Evolutionary conservation across 441 rosid species (phyloP).

Genomic region (Syzygium malaccense): DNA sequence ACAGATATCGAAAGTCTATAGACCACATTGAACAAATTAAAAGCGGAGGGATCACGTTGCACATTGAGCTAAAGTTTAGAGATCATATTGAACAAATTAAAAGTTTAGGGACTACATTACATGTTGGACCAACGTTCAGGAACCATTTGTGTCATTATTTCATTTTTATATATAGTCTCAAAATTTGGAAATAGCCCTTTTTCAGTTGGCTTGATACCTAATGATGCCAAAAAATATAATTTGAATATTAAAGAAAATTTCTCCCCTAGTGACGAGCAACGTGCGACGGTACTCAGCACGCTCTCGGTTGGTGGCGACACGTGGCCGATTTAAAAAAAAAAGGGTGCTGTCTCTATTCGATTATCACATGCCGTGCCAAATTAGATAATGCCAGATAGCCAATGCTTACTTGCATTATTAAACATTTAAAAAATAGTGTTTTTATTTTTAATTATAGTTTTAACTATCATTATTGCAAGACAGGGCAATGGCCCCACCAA

Average conservation of each 20-base stretch:
- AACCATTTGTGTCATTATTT: no score
- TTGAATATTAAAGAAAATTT: background rate
- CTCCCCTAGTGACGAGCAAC: fast-evolving
- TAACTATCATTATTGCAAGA: background rate
- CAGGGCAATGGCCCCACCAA: background rate
- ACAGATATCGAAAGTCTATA: no score
- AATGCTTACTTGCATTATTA: background rate
- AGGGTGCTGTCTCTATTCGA: background rate
- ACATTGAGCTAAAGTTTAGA: no score
- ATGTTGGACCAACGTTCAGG: no score
- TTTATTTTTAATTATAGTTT: background rate
- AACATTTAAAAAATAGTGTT: background rate
- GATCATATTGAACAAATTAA: no score
- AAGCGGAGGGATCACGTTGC: no score
- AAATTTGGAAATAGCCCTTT: background rate
- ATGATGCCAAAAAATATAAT: background rate
- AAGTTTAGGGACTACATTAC: no score
- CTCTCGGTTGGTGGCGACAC: background rate
- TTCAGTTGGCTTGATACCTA: background rate
- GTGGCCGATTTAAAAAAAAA: background rate
- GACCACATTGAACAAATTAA: no score
- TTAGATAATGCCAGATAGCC: no score
- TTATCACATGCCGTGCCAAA: background rate
- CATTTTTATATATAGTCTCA: background rate
- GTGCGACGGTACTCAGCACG: background rate